Conservation (phyloP, 192 early-diverging fungal species). For the Gonapodya prolifera region DNA sequence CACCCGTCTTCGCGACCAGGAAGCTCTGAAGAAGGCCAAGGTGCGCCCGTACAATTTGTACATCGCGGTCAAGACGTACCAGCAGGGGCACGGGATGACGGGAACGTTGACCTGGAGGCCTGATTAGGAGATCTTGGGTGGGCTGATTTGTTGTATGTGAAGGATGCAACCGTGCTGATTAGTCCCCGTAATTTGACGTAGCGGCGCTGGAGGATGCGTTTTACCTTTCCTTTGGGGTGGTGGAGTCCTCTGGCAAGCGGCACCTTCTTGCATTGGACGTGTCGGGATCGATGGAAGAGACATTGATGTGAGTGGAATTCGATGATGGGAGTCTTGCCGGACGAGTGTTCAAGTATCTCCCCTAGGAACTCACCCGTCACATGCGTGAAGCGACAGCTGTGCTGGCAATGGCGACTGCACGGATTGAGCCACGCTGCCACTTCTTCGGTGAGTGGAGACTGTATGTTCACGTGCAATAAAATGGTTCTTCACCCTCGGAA, state of each 20-base stretch:
- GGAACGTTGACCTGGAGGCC: conserved; percentile 13
- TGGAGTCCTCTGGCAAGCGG: conserved; percentile 11
- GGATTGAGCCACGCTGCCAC: conserved; percentile 7
- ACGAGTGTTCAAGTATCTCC: too few relatives aligned
- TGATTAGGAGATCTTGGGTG: conserved; percentile 2
- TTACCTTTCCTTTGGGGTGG: conserved; percentile 10
- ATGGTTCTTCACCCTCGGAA: too few relatives aligned
- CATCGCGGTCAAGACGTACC: conserved; percentile 11
- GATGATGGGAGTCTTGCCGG: too few relatives aligned
- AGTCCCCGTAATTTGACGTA: too few relatives aligned
- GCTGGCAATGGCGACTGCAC: conserved; percentile 9
- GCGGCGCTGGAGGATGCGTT: conserved; percentile 14
- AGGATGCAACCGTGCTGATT: too few relatives aligned
- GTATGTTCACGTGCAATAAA: too few relatives aligned
- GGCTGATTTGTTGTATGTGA: too few relatives aligned
- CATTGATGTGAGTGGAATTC: conserved; percentile 1
- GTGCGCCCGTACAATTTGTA: conserved; percentile 16
- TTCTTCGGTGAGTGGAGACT: too few relatives aligned
- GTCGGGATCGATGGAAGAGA: conserved; percentile 10
- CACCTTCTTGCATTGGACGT: conserved; percentile 12
- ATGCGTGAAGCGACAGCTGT: conserved; percentile 8
- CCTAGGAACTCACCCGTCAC: too few relatives aligned
- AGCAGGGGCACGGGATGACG: conserved; percentile 6
- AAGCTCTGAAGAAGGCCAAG: conserved; percentile 11
- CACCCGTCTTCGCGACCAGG: not conserved